Base-by-base conservation (phyloP, 1,284 basidiomycete species). In the Cryptococcus sp. region DNA sequence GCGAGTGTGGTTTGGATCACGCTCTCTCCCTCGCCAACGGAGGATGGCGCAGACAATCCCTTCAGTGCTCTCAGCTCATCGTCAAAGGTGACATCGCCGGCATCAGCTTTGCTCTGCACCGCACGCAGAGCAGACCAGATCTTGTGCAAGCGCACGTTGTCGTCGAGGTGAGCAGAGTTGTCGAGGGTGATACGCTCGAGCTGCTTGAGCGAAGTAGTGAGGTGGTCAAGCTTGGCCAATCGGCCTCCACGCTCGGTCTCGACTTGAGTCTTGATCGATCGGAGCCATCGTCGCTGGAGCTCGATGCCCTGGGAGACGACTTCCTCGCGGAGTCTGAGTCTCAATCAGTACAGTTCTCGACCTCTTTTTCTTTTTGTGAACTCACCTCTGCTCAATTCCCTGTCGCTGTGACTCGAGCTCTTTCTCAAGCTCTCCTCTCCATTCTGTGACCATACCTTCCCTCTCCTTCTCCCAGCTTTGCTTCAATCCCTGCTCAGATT, bases 251-350 rank as follows among this genome's bases (percentile, higher is more conserved):
- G 91, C 80, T 99, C 96, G 73, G 93, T 86, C 80, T 99, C 95
- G 58, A 99, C 95, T 69, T 88, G 89, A 62, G 92, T 84, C 81
- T 97, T 96, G 83, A 99, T 89, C 56, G 97, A 93, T 47, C 91
- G 87, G 59, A 98, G 90, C 94, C 95, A 99, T 63, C 91, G 85
- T 53, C 93, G 87, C 78, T 99, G 95, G 47, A 98, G 86, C 81
- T 98, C 95, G 68, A 99, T 93, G 22, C 94, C 95, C 77, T 98
- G 94, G 5, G 93, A 89, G 49, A 98, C 85, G 59, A 99, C 93
- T 76, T 96, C 94, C 75, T 96, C 91, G 75, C 89, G 91, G 63
- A 99, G 83, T 48, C 93, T 93, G 31, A 35, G 31, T 35, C 62
- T 5, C n/a, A 16, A 60, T 22, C 35, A 17, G 23, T 22, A 60